phyloP scores from a whole-genome alignment of 1,284 basidiomycete genomes.

The Neonothopanus nambi region DNA sequence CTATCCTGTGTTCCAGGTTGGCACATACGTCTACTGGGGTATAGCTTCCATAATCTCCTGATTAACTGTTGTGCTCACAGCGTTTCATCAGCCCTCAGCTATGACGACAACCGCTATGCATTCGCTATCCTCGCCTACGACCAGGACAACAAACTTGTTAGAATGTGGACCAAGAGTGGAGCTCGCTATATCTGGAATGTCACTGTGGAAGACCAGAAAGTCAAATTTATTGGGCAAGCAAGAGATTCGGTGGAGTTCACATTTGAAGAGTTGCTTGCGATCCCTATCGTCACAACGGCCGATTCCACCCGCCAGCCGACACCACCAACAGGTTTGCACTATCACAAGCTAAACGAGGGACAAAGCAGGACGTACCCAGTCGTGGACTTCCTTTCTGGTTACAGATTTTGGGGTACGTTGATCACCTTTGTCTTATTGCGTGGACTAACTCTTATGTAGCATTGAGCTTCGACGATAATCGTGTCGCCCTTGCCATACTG shows the following conservation, averaged over 20 bases:
- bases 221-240: neutral
- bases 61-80: no score
- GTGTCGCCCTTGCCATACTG: neutral
- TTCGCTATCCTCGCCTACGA: constrained; percentile 1
- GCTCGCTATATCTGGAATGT: neutral
- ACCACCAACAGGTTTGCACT: no score
- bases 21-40: neutral
- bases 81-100: constrained; percentile 1
- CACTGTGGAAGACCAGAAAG: neutral
- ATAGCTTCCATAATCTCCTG: no score
- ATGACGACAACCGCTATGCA: constrained; percentile 1
- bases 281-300: no score
- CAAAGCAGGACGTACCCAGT: no score
- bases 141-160: neutral
- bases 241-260: neutral
- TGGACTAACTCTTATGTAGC: no score
- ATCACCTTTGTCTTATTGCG: no score
- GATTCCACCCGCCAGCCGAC: no score
- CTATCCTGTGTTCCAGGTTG: neutral
- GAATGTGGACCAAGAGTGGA: neutral
- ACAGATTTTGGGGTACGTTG: no score
- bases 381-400: no score
- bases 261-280: neutral
- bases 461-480: neutral
- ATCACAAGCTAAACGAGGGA: no score